These are phyloP conservation scores for Huiozyma sinensis DNA, from an alignment of 805 yeast species.

Conservation along the genomic window DNA sequence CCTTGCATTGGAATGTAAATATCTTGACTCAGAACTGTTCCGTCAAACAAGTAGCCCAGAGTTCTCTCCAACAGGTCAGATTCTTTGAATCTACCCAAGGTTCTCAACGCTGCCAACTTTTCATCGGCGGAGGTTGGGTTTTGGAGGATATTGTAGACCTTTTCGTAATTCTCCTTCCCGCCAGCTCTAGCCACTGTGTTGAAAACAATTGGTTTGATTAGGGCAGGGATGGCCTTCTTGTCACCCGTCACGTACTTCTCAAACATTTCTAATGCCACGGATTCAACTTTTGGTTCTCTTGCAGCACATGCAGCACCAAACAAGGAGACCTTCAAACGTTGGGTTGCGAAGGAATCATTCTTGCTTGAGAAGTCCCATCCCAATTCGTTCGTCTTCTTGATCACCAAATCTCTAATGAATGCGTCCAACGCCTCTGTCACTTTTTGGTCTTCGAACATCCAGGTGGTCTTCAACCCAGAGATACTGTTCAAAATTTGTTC, in stretches of 20 bases:
- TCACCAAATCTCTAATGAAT: constrained; percentile 45
- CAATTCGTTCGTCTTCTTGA: constrained; percentile 39
- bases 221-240: constrained; percentile 58
- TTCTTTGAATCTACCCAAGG: constrained; percentile 54
- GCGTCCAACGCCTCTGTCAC: constrained; percentile 37
- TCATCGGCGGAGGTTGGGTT: constrained; percentile 53
- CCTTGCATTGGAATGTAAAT: constrained; percentile 68
- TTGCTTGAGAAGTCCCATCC: constrained; percentile 55
- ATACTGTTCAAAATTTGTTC: constrained; percentile 43
- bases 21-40: constrained; percentile 57
- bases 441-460: constrained; percentile 41
- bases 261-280: constrained; percentile 40
- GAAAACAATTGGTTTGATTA: constrained; percentile 57
- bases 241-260: constrained; percentile 48
- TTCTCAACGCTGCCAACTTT: constrained; percentile 54
- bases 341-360: constrained; percentile 45
- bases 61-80: constrained; percentile 44
- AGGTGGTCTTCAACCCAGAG: constrained; percentile 39
- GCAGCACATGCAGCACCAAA: constrained; percentile 49
- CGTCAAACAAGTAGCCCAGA: constrained; percentile 44
- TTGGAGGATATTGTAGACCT: constrained; percentile 47
- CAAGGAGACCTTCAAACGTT: constrained; percentile 56
- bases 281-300: constrained; percentile 37
- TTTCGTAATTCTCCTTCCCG: constrained; percentile 48
- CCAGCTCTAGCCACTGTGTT: constrained; percentile 54